phyloP scores from a whole-genome alignment of 495 filamentous ascomycete species.

The Clavariopsis aquatica region DNA sequence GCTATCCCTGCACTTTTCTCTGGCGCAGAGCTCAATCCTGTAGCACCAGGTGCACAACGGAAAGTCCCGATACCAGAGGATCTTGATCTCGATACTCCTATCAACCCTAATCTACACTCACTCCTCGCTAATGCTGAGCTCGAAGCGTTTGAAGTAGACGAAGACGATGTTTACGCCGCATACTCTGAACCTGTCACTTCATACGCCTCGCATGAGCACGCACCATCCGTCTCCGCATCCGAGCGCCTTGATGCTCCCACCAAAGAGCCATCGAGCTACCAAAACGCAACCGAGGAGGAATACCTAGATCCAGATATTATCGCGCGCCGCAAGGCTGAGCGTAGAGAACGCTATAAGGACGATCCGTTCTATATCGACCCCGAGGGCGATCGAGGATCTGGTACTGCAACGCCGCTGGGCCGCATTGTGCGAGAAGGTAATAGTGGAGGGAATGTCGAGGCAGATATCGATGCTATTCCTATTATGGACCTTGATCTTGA shows the following conservation, averaged over 20 bases:
- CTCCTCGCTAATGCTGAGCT: slow-evolving; percentile 64
- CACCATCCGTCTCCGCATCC: slow-evolving; percentile 49
- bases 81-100: slow-evolving; percentile 74
- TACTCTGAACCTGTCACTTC: slow-evolving; percentile 60
- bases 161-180: slow-evolving; percentile 69
- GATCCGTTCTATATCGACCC: slow-evolving; percentile 91
- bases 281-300: slow-evolving; percentile 58
- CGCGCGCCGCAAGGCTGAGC: slow-evolving; percentile 64
- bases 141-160: slow-evolving; percentile 53
- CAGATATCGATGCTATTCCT: slow-evolving; percentile 92
- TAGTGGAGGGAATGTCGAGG: slow-evolving; percentile 56
- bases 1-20: slow-evolving; percentile 84
- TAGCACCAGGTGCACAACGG: slow-evolving; percentile 76
- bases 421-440: slow-evolving; percentile 68
- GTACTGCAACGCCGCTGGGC: slow-evolving; percentile 68
- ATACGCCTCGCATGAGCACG: slow-evolving; percentile 8
- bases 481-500: slow-evolving; percentile 86
- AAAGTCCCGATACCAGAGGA: slow-evolving; percentile 80
- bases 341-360: slow-evolving; percentile 77
- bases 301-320: slow-evolving; percentile 64
- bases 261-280: slow-evolving; percentile 56
- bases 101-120: slow-evolving; percentile 69
- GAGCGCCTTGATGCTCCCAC: slow-evolving; percentile 50
- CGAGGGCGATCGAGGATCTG: slow-evolving; percentile 50
- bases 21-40: slow-evolving; percentile 87